Percentiles rank a stretch among this genome's conserved stretches.
These are phyloP conservation scores for Naganishia randhawae DNA, from an alignment of 768 basidiomycete genomes.

Conservation along the genomic window DNA sequence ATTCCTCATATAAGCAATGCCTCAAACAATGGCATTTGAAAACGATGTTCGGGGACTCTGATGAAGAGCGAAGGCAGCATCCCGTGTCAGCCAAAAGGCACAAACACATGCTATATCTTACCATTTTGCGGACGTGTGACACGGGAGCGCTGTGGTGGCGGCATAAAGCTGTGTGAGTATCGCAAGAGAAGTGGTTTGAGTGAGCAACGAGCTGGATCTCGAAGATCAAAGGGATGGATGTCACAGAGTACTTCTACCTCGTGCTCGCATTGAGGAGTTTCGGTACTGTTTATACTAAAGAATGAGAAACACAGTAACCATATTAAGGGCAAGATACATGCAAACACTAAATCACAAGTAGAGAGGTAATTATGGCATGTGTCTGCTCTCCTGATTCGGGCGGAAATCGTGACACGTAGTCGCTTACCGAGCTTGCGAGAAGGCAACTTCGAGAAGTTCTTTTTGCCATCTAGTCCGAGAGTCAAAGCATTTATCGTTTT, in stretches of 20 bases:
- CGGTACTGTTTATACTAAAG: background rate
- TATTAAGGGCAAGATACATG: background rate
- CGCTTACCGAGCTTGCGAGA: constrained; percentile 23
- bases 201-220: background rate
- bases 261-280: background rate
- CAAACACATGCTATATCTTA: background rate
- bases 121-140: background rate
- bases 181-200: background rate
- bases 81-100: background rate
- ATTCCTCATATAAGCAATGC: too few relatives aligned
- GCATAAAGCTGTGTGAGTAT: background rate
- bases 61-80: background rate
- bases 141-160: background rate
- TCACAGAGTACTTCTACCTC: background rate
- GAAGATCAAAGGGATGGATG: background rate
- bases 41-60: background rate
- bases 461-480: background rate
- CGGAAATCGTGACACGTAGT: background rate
- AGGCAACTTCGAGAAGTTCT: background rate
- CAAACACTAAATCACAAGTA: background rate
- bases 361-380: background rate
- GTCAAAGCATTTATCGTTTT: background rate
- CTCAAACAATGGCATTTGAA: too few relatives aligned
- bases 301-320: background rate
- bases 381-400: background rate